Conservation (phyloP, 805 yeast species). For the Candida ponderosae region DNA sequence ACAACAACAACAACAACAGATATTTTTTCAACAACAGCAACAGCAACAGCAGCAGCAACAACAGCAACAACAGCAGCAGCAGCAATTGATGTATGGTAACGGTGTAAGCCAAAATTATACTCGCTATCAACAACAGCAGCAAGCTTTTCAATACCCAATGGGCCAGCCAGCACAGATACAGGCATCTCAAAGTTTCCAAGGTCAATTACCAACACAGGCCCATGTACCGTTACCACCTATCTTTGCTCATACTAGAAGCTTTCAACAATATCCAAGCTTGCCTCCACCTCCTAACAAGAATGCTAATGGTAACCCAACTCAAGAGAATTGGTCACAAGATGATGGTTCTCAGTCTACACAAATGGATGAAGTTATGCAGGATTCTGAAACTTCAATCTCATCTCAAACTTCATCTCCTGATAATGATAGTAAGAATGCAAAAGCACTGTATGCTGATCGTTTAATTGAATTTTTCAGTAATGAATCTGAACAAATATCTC, state of each 20-base stretch:
- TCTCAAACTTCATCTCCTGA: conserved; percentile 30
- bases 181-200: too few species aligned
- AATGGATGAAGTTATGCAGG: conserved; percentile 24
- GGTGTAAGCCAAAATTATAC: not conserved
- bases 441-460: conserved; percentile 29
- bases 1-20: conserved; percentile 17
- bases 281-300: too few species aligned
- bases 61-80: conserved; percentile 20
- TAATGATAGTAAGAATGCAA: conserved; percentile 16
- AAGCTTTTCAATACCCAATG: conserved; percentile 1
- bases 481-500: conserved; percentile 22
- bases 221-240: too few species aligned
- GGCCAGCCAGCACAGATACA: too few species aligned
- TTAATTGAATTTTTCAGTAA: conserved; percentile 45
- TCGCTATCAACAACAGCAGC: conserved; percentile 5
- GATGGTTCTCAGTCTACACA: conserved; percentile 19
- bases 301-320: conserved; percentile 2
- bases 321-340: conserved; percentile 25
- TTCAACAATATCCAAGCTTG: too few species aligned
- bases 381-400: conserved; percentile 33
- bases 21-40: too few species aligned
- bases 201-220: too few species aligned
- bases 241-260: too few species aligned
- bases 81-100: not conserved
- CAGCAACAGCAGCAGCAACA: conserved; percentile 17